Evolutionary conservation across 805 yeast genomes (phyloP).

Genomic region (Spathaspora passalidarum): DNA sequence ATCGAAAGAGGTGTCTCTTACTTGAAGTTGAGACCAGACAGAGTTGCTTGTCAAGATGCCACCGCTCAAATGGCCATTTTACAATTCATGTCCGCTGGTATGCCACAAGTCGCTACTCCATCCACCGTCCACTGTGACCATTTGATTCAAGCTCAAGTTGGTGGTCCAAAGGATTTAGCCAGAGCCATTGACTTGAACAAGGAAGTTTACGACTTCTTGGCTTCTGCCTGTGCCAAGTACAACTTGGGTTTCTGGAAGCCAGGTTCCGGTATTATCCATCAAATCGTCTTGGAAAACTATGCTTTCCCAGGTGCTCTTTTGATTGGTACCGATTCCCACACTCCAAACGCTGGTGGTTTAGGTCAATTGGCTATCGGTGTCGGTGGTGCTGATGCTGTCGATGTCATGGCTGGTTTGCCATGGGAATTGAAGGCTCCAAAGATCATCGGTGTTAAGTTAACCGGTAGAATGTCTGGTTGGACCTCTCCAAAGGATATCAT

Average conservation of each 20-base stretch:
- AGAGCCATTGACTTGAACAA: conserved; percentile 86
- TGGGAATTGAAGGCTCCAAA: conserved; percentile 99
- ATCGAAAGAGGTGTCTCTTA: conserved; percentile 85
- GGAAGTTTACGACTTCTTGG: conserved; percentile 91
- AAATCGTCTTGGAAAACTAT: conserved; percentile 92
- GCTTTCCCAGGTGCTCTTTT: conserved; percentile 97
- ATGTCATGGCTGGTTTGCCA: conserved; percentile 88
- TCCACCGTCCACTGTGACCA: conserved; percentile 98
- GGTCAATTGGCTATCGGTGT: conserved; percentile 98
- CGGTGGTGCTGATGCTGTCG: conserved; percentile 99
- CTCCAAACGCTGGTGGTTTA: conserved; percentile 98
- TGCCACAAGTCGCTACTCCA: conserved; percentile 89
- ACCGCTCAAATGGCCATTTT: conserved; percentile 97
- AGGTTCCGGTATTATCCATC: conserved; percentile 98
- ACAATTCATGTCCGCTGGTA: conserved; percentile 95
- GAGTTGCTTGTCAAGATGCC: conserved; percentile 99
- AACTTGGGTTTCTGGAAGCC: conserved; percentile 99
- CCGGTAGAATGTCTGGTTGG: conserved; percentile 93
- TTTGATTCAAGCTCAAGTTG: conserved; percentile 92
- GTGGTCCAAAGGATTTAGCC: conserved; percentile 80
- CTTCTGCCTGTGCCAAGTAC: conserved; percentile 88
- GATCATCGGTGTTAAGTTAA: conserved; percentile 89
- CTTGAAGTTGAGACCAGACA: conserved; percentile 92
- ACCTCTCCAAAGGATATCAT: conserved; percentile 96
- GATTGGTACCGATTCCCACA: conserved; percentile 96